Evolutionary conservation across 192 early-diverging fungal species (phyloP), one percentile per base, ranked within the genome.

Genomic region (Spinellus fusiger): DNA sequence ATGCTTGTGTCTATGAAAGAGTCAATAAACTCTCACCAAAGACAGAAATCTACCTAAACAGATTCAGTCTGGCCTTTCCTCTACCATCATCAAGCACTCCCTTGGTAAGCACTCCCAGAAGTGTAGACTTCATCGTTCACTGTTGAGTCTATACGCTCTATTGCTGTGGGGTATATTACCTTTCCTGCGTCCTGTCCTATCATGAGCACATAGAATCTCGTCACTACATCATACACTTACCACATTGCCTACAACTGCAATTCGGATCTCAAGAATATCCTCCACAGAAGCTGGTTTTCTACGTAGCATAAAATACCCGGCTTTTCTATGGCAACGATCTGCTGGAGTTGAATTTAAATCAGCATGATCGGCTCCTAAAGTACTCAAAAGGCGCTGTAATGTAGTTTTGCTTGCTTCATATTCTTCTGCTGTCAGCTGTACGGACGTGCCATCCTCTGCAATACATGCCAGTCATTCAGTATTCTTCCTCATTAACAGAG

Each of bases 221-320:
- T 32, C 16, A 53, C 22, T 51, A 25, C n/a, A 38, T 10, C 33
- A 26, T 27, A 47, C 18, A 85, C 85, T 68, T 87, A 86, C 77
- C 23, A 96, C 93, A 74, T 96, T 96, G 62, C 94, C 94, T 26
- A 85, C 90, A 27, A 94, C 92, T 15, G 89, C 89, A 10, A 96
- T 85, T 8, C 94, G 83, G 54, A 95, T 75, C 71, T 96, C 94
- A 22, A 88, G 69, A 47, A 96, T 69, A 31, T 90, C 80, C 64
- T 94, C 87, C n/a, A 92, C 81, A n/a, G 83, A 77, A 23, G 76
- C 76, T 6, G 88, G 80, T n/a, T 74, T 68, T 51, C 80, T 81
- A 28, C 94, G 82, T 1, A 95, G 75, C 73, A 96, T 78, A 0
- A 89, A 37, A 64, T 89, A 72, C 1, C 70, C 75, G 0, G 65